These are phyloP conservation scores for Moesziomyces sp. DNA, from an alignment of 1,284 basidiomycete genomes.

Conservation along the genomic window DNA sequence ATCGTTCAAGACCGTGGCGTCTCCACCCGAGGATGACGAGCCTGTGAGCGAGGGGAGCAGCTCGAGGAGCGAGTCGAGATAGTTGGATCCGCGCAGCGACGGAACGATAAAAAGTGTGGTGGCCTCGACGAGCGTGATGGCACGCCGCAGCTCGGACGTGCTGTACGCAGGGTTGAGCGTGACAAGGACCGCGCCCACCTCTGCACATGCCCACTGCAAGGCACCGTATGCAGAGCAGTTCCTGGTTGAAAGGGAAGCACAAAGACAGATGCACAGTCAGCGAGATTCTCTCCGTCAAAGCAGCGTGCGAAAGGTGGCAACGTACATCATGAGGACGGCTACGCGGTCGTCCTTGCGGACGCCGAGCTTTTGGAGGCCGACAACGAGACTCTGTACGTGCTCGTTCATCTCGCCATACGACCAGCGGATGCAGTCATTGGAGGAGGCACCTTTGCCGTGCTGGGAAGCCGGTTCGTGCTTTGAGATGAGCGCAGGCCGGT, in stretches of 20 bases:
- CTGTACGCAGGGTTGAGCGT: slow-evolving; percentile 85
- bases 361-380: slow-evolving; percentile 76
- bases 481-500: slow-evolving; percentile 76
- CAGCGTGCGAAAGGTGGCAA: not conserved
- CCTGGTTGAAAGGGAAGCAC: slow-evolving; percentile 4
- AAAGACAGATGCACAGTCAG: not conserved
- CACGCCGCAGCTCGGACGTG: slow-evolving; percentile 75
- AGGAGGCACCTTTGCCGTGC: slow-evolving; percentile 70
- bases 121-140: slow-evolving; percentile 77
- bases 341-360: slow-evolving; percentile 82
- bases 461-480: slow-evolving; percentile 73
- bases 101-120: slow-evolving; percentile 80
- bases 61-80: slow-evolving; percentile 69
- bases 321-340: slow-evolving; percentile 77
- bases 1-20: slow-evolving; percentile 70
- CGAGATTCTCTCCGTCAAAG: not conserved
- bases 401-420: slow-evolving; percentile 77
- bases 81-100: slow-evolving; percentile 65
- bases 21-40: slow-evolving; percentile 67
- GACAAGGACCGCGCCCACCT: slow-evolving; percentile 80
- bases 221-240: slow-evolving; percentile 77
- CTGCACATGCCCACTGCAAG: slow-evolving; percentile 84
- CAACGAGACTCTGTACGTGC: slow-evolving; percentile 76
- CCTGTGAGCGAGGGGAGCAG: slow-evolving; percentile 76
- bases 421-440: slow-evolving; percentile 75